Evolutionary conservation across 306 rosid genomes (phyloP), one percentile per base, ranked within the genome.

Genomic region (Oxytropis ochrocephala): DNA sequence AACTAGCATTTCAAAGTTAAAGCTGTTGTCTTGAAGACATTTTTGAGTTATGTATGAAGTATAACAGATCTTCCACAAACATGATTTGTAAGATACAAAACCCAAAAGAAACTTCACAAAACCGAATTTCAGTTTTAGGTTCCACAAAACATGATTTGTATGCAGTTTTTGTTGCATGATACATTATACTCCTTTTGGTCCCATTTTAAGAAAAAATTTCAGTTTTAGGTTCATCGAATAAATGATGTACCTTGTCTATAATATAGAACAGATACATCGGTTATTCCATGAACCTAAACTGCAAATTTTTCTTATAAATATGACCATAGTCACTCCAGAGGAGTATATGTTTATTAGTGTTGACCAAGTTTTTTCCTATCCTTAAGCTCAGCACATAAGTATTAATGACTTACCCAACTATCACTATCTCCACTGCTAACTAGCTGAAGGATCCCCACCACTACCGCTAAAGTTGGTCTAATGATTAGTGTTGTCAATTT

Each of bases 141-240:
- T 63, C 49, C 7, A 35, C 17, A 55, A 47, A 27, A n/a, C 38
- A 46, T 21, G 52, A 71, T 21, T 52, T 46, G 11, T 33, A 62
- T 53, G 62, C 59, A 69, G 24, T 62, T 69, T 77, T 17, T 35
- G 46, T 6, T 51, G 47, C 51, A 68, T 67, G 47, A 41, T 35
- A 18, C 35, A 7, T 50, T 46, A 47, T 43, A 3, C 17, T 35
- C n/a, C n/a, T n/a, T n/a, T n/a, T n/a, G n/a, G n/a, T n/a, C n/a
- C n/a, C n/a, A n/a, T n/a, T n/a, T n/a, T n/a, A n/a, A n/a, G n/a
- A n/a, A 1, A 30, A n/a, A n/a, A n/a, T n/a, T n/a, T n/a, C n/a
- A n/a, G n/a, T n/a, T n/a, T n/a, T n/a, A n/a, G n/a, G n/a, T n/a
- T n/a, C n/a, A n/a, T n/a, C n/a, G n/a, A n/a, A n/a, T n/a, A n/a